These are phyloP conservation scores for Penicillium decumbens DNA, from an alignment of 2,329 filamentous ascomycete species.

Conservation along the genomic window DNA sequence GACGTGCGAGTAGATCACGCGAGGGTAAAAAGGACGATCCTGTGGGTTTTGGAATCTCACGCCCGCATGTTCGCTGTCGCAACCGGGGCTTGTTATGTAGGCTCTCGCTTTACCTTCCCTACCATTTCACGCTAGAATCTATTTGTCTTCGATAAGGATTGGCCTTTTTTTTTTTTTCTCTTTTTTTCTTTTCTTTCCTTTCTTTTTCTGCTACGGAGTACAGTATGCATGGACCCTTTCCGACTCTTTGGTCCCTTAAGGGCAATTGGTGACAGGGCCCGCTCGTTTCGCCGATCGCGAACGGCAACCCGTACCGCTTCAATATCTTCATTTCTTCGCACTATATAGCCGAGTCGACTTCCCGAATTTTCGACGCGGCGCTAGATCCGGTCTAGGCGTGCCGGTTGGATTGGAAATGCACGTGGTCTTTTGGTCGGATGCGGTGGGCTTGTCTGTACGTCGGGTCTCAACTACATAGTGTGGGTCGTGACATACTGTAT, in stretches of 20 bases:
- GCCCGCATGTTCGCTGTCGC: conserved; percentile 13
- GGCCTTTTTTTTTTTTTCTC: no score
- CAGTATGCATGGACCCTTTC: not conserved
- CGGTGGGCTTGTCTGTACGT: not conserved
- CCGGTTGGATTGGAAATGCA: not conserved
- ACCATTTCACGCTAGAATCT: not conserved
- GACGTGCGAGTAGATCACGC: conserved; percentile 22
- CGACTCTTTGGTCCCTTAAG: not conserved
- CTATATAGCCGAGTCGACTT: not conserved
- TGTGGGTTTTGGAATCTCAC: conserved; percentile 8
- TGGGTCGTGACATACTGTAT: not conserved
- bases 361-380: not conserved
- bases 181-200: no score
- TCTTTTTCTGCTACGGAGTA: no score
- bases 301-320: not conserved
- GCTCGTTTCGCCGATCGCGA: not conserved
- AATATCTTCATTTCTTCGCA: not conserved
- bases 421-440: not conserved
- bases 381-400: not conserved
- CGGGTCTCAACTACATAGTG: not conserved
- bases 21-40: conserved; percentile 10
- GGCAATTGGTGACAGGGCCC: not conserved
- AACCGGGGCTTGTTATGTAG: conserved; percentile 9
- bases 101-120: conserved; percentile 21
- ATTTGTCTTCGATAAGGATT: not conserved